Evolutionary conservation across 345 rosid species (phyloP), one percentile per base, ranked within the genome.

Genomic region (Theobroma cacao): DNA sequence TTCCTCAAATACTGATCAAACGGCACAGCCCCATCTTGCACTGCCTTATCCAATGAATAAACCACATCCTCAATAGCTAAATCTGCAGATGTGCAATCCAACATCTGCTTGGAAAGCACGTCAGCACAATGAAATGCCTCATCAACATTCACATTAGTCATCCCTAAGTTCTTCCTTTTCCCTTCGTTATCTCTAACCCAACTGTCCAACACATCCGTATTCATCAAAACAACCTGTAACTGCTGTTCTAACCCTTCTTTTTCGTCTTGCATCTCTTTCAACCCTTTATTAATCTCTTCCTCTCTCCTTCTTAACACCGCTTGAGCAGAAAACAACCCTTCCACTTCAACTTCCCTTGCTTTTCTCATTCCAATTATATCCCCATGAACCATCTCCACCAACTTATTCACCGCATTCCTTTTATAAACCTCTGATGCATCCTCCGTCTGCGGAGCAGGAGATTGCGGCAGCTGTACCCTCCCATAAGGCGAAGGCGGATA

Each of bases 1-100:
- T 83, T 92, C 90, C 95, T 89, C 89, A 94, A 77, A 72, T 96
- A 96, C 85, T 88, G 97, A 88, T 91, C 97, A 79, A 92, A 91
- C 0, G 94, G 86, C 59, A 94, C 80, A 0, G 78, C 78, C 33
- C 95, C 95, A 71, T 89, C 94, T 76, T 86, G 92, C 65, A 87
- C 84, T 0, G 95, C 94, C 82, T 92, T 92, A 52, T 96, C 99
- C 80, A 94, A 72, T 0, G 95, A 78, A 75, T 94, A 96, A 36
- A 96, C 84, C n/a, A 75, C 86, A 77, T 96, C 99, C 79, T 96
- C 99, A 22, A 96, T 87, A 5, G 97, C 98, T 76, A 96, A 87
- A 85, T 96, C 98, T 0, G 84, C 85, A 0, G 95, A 83, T 5
- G 94, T 87, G 56, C 90, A 89, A 30, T 92, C 98, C 40, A 96